Base-by-base conservation (phyloP, 176 grass and related monocot genomes). In the Chloris gayana region DNA sequence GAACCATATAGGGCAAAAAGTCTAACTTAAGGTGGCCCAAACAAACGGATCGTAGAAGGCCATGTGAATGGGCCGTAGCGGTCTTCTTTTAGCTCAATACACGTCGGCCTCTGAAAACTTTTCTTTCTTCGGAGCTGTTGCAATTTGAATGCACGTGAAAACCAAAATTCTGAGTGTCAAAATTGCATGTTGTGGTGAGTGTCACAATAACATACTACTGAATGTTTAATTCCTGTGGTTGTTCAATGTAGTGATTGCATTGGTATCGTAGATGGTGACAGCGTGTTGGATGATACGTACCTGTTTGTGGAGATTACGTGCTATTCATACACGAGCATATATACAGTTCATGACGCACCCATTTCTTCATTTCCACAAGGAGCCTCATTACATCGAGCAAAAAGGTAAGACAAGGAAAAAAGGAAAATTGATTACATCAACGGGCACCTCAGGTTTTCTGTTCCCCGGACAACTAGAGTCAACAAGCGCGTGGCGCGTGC, bases 341-440 rank as follows among this genome's bases (percentile, higher is more conserved):
- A 37, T 37, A 5, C 35, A 37, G 19, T 31, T 39, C n/a, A 42
- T 44, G 4, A 53, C 18, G 35, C 49, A 4, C 49, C 21, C 35
- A 19, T 76, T 45, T 64, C 4, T 3, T 73, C 32, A 29, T 56
- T 54, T 39, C 32, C 39, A 21, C 46, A 54, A 38, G 19, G 31
- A 69, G 31, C 14, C 42, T 32, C 75, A 14, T 72, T 73, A 33
- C 75, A 44, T 51, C 31, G 30, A 27, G 25, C n/a, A 74, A 83
- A 74, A 83, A 51, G 1, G 62, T n/a, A 54, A n/a, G 9, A 15
- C 8, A 31, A 25, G 4, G 12, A 0, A 6, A 9, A 45, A 67
- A n/a, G n/a, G n/a, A n/a, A n/a, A n/a, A 53, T 5, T 2, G 33
- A 53, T 53, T 39, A 71, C 56, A 64, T 4, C 30, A n/a, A 37